Base-by-base conservation (phyloP, 164 flowering plant genomes). In the Malania oleifera region DNA sequence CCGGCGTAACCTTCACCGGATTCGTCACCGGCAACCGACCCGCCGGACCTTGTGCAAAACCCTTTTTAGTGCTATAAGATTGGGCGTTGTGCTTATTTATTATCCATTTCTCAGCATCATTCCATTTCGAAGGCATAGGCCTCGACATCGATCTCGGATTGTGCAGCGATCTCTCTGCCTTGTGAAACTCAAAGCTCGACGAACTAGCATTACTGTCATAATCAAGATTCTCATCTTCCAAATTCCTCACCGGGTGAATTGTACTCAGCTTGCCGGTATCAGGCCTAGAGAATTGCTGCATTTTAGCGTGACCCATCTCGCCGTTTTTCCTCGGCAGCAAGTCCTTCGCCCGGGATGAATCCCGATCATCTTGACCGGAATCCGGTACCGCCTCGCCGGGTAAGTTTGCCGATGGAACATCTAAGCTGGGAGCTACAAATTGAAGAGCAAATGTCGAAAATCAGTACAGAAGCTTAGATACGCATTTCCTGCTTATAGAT, bases 81-180 rank as follows among this genome's bases (percentile, higher is more conserved):
- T 67, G 83, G 22, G 37, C 54, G 52, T 50, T 67, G 56, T 89
- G 85, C 73, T 68, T 74, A 52, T 59, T 83, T 77, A 85, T 70
- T 40, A 91, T 79, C 98, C 98, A 91, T 70, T 91, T 91, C 74
- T 91, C 98, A 0, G 98, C 96, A 72, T 91, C 92, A 66, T 91
- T 84, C 98, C 98, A 91, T 75, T 91, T 91, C 9, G 87, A 91
- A 1, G 98, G 75, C 56, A 89, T 74, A 0, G 86, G 80, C 34
- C 91, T 74, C 11, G 82, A 79, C 39, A 73, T 70, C 5, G 86
- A 67, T 41, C 87, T 54, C 23, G 70, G 61, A 65, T 70, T 76
- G 48, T 77, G 80, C 7, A 54, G 53, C 40, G 76, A 60, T 35
- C 84, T 84, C 51, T 91, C 95, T 6, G 85, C 89, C 67, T 79